Base-by-base conservation (phyloP, 179 eudicot species). In the Heliamphora pulchella region DNA sequence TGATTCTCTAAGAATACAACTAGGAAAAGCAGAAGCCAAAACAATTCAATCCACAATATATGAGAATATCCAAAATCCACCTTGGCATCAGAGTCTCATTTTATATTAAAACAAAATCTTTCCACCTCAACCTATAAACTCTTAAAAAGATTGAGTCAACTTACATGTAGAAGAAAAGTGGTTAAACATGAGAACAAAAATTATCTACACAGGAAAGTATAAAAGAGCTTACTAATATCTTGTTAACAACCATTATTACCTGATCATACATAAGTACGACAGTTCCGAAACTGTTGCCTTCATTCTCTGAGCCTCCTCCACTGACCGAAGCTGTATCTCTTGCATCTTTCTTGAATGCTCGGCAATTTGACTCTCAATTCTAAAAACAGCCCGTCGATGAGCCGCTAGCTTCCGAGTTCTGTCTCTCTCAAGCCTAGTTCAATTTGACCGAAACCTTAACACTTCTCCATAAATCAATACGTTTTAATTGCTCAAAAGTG, bases 341-440 rank as follows among this genome's bases (percentile, higher is more conserved):
- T 76, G 82, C 72, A 94, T 74, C 80, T 82, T 86, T 77, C 87
- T 86, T 1, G 80, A 74, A 81, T 82, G 84, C 81, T 87, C 90
- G 4, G 84, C 84, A 71, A 94, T 86, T 62, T 78, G 83, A 74
- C 97, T 90, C 86, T 94, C 97, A 0, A 90, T 76, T 73, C 97
- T 89, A 73, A 91, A 78, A 62, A 94, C 92, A 66, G 87, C 92
- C 76, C 98, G 84, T 62, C 71, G 79, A 71, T 88, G 91, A 8
- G 94, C 92, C 8, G 91, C 90, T n/a, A 79, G 81, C 79, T 86
- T 91, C 75, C 82, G 83, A 0, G 89, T 90, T 75, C 80, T 89
- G 51, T 91, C 93, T 81, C 84, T 91, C 91, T 94, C 91, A 81
- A 85, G 91, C 88, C 95, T 91, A 51, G 62, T 69, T 58, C 69